Percentiles rank a stretch among this genome's conserved stretches.
Evolutionary conservation across 495 filamentous ascomycete species (phyloP).

Genomic region (Cetradonia linearis): DNA sequence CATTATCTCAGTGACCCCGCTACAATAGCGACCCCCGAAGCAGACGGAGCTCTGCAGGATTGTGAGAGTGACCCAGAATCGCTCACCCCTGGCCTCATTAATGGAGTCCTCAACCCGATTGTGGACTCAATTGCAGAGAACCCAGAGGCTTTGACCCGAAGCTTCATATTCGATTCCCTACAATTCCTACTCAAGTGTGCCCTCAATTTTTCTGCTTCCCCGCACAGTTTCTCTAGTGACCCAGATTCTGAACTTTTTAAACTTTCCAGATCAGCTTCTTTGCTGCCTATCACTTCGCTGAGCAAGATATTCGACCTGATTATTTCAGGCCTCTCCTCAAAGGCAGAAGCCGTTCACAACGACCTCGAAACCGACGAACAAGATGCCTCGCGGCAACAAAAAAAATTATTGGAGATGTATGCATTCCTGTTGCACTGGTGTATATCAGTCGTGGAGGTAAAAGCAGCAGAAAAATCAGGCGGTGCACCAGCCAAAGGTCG

Average conservation of each 20-base stretch:
- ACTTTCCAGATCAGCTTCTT: conserved; percentile 65
- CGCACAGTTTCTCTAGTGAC: conserved; percentile 33
- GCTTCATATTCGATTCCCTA: conserved; percentile 76
- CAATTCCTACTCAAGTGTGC: conserved; percentile 96
- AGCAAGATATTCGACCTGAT: conserved; percentile 92
- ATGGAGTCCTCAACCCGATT: conserved; percentile 79
- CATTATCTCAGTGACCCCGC: conserved; percentile 87
- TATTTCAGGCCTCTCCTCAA: conserved; percentile 83
- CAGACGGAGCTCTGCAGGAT: conserved; percentile 72
- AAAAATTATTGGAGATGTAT: conserved; percentile 85
- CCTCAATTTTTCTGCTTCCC: conserved; percentile 45
- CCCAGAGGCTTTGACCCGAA: conserved; percentile 72
- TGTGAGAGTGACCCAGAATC: conserved; percentile 87
- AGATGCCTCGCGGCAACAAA: conserved; percentile 74
- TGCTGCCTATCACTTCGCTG: conserved; percentile 66
- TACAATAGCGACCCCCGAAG: conserved; percentile 74
- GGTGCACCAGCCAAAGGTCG: conserved; percentile 53
- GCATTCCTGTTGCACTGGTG: conserved; percentile 94
- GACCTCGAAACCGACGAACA: conserved; percentile 89
- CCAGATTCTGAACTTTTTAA: conserved; percentile 58
- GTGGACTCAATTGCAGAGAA: conserved; percentile 87
- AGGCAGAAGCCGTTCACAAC: conserved; percentile 74
- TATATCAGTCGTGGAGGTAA: conserved; percentile 81
- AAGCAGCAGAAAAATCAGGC: conserved; percentile 77
- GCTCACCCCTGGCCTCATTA: conserved; percentile 64